Conservation (phyloP, 2,329 filamentous ascomycete species). For the Xylaria polymorpha region DNA sequence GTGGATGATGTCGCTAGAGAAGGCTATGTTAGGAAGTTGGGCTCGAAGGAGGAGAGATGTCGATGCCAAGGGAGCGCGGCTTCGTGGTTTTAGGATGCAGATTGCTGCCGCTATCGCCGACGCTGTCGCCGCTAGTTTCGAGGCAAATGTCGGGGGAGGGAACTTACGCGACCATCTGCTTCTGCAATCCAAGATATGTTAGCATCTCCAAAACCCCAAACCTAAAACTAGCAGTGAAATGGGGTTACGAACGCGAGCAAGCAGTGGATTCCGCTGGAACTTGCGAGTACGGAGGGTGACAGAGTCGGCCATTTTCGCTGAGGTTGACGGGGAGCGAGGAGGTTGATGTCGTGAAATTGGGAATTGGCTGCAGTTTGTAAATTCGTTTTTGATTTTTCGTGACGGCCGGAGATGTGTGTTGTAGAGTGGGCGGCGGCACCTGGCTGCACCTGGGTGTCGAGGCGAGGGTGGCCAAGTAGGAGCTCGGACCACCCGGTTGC, state of each 20-base stretch:
- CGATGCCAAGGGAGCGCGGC: neutral
- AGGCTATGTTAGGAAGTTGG: slow-evolving; percentile 28
- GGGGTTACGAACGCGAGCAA: slow-evolving; percentile 56
- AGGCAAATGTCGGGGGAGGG: slow-evolving; percentile 5
- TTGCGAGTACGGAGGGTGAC: slow-evolving; percentile 97
- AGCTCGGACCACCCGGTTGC: neutral
- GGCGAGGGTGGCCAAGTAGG: slow-evolving; percentile 26
- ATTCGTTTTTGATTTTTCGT: slow-evolving; percentile 42
- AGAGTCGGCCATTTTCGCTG: slow-evolving; percentile 87
- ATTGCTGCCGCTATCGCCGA: slow-evolving; percentile 9
- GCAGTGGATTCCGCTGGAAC: slow-evolving; percentile 99
- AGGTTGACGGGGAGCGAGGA: slow-evolving; percentile 42
- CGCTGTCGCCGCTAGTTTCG: slow-evolving; percentile 10
- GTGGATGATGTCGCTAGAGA: slow-evolving; percentile 94
- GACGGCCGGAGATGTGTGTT: slow-evolving; percentile 42
- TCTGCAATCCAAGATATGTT: slow-evolving; percentile 33
- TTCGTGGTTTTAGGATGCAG: neutral
- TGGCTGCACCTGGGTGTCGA: slow-evolving; percentile 34
- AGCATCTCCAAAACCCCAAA: slow-evolving; percentile 14
- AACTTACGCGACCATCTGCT: slow-evolving; percentile 45
- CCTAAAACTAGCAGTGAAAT: neutral
- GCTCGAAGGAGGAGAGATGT: neutral
- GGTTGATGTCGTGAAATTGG: slow-evolving; percentile 38
- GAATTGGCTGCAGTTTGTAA: slow-evolving; percentile 37
- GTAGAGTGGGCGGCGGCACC: slow-evolving; percentile 36